Evolutionary conservation across 345 rosid species (phyloP).

Genomic region (Dipteronia dyeriana): DNA sequence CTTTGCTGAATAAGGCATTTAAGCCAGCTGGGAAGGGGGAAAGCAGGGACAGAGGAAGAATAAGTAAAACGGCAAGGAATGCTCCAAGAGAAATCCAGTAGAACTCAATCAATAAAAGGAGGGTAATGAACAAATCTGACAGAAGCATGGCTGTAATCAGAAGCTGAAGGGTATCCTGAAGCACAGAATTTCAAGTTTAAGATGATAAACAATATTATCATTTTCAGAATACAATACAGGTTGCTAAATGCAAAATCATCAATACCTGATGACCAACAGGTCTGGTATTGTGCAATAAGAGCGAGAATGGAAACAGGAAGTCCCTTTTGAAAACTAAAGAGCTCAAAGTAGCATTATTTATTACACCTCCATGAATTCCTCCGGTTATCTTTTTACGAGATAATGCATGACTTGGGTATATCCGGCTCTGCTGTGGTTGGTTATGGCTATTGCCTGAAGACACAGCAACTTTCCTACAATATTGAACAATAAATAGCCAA

Average conservation of each 20-base stretch:
- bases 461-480: slow-evolving; percentile 52
- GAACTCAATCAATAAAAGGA: slow-evolving; percentile 82
- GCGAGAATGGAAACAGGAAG: slow-evolving; percentile 73
- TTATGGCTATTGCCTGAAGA: slow-evolving; percentile 43
- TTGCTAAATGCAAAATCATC: slow-evolving; percentile 16
- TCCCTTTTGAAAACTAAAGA: slow-evolving; percentile 77
- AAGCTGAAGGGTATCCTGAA: slow-evolving; percentile 83
- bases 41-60: slow-evolving; percentile 88
- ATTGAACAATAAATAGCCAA: slow-evolving; percentile 20
- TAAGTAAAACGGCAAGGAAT: slow-evolving; percentile 81
- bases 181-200: slow-evolving; percentile 22
- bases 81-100: slow-evolving; percentile 91
- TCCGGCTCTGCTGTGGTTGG: slow-evolving; percentile 60
- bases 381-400: slow-evolving; percentile 86
- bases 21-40: slow-evolving; percentile 95
- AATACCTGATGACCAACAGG: slow-evolving; percentile 91
- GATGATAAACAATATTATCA: not conserved
- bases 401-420: slow-evolving; percentile 59
- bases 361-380: slow-evolving; percentile 86
- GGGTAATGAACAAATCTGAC: slow-evolving; percentile 83
- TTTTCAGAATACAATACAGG: not conserved
- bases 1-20: slow-evolving; percentile 93
- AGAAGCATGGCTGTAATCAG: slow-evolving; percentile 77
- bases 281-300: slow-evolving; percentile 76
- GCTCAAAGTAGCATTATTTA: slow-evolving; percentile 68